Conservation (phyloP, 805 yeast genomes). For the Wickerhamia fluorescens region DNA sequence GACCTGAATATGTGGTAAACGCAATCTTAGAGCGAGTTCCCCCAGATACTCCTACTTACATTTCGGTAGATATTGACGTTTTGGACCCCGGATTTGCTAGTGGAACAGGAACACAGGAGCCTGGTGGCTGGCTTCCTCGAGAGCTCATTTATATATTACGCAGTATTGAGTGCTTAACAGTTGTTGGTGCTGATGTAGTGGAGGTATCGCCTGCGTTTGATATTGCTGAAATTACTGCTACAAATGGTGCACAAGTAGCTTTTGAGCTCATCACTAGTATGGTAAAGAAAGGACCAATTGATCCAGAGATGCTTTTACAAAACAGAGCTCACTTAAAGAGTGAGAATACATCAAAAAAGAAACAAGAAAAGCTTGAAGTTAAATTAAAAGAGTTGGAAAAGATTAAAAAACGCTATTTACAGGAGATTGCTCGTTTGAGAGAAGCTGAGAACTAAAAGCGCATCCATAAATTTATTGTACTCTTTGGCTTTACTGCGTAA, state of each 20-base stretch:
- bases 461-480: no score
- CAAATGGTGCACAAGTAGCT: conserved; percentile 66
- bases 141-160: conserved; percentile 45
- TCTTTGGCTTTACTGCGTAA: no score
- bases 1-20: conserved; percentile 51
- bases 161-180: conserved; percentile 34
- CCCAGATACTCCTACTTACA: conserved; percentile 58
- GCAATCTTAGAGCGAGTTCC: conserved; percentile 51
- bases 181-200: conserved; percentile 52
- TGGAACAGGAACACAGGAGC: conserved; percentile 55
- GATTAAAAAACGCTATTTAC: conserved; percentile 5
- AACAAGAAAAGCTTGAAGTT: conserved; percentile 1
- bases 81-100: conserved; percentile 53
- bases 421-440: conserved; percentile 2
- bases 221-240: conserved; percentile 56
- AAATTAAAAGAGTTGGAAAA: conserved; percentile 10
- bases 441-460: no score
- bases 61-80: conserved; percentile 71
- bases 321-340: background rate
- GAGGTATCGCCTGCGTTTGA: conserved; percentile 62
- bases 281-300: conserved; percentile 49
- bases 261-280: conserved; percentile 67
- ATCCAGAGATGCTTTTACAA: background rate
- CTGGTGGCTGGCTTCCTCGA: conserved; percentile 53
- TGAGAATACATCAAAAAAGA: conserved; percentile 1